Evolutionary conservation across 2,329 filamentous ascomycete species (phyloP), one percentile per base, ranked within the genome.

Genomic region (Aspergillus caelatus): DNA sequence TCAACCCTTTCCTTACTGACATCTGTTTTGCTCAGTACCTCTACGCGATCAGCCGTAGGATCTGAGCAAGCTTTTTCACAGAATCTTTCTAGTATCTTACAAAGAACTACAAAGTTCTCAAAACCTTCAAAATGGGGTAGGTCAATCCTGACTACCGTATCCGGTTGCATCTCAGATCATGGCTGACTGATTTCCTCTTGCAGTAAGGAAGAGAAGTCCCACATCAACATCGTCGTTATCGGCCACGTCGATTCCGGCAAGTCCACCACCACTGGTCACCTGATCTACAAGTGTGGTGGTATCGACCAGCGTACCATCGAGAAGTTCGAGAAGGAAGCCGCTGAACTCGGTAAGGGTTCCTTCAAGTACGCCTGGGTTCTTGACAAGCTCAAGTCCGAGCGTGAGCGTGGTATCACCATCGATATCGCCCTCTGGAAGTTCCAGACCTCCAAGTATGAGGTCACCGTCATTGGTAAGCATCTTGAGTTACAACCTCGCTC

Each of bases 271-370:
- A 92, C 90, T 76, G 89, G 92, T 84, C 90, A 94, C 88, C 90
- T 99, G 90, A 98, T 99, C 92, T 98, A 98, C 93, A 94, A 99
- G 91, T 98, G 95, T 89, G 95, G 95, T 91, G 95, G 95, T 93
- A 99, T 98, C 82, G 95, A 99, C 92, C 93, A 94, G 89, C 94
- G 95, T 93, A 98, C 94, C 85, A 99, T 99, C 83, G 95, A 99
- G 91, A 99, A 99, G 92, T 99, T 99, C 90, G 95, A 99, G 94
- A 99, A 99, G 93, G 94, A 97, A 94, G 95, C 95, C 80, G 93
- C 94, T 84, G 93, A 98, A 85, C 88, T 98, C 82, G 95, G 95
- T 83, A 99, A 99, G 91, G 95, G 95, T 88, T 98, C 94, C 83
- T 99, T 99, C 94, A 99, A 99, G 90, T 99, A 99, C 86, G 95